phyloP scores from a whole-genome alignment of 768 basidiomycete genomes.

The Podaxis sp. region DNA sequence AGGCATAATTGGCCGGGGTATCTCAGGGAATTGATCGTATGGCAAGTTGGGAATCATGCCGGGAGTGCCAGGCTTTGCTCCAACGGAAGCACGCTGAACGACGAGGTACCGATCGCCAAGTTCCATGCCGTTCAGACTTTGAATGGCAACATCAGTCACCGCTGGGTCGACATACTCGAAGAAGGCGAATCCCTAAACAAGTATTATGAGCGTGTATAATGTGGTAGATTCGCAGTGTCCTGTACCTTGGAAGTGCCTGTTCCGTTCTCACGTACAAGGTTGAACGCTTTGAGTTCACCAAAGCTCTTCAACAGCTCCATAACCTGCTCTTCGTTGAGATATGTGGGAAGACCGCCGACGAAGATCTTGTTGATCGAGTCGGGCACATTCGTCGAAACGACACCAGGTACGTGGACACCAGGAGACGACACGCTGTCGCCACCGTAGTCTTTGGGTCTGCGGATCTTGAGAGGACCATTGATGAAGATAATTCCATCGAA shows the following conservation, averaged over 20 bases:
- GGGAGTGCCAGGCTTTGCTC: slow-evolving; percentile 72
- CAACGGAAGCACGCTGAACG: slow-evolving; percentile 95
- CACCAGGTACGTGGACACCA: slow-evolving; percentile 85
- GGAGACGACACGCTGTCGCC: slow-evolving; percentile 66
- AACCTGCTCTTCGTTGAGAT: slow-evolving; percentile 97
- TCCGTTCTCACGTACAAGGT: slow-evolving; percentile 92
- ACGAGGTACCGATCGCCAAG: slow-evolving; percentile 94
- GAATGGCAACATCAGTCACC: slow-evolving; percentile 94
- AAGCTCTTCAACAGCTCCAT: slow-evolving; percentile 97
- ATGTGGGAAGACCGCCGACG: slow-evolving; percentile 92
- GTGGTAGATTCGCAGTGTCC: slow-evolving; percentile 13
- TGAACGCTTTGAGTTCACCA: slow-evolving; percentile 97
- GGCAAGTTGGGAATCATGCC: slow-evolving; percentile 70
- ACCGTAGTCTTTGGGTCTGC: slow-evolving; percentile 95
- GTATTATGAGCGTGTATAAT: slow-evolving; percentile 9
- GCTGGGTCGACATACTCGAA: slow-evolving; percentile 92
- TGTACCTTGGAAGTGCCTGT: slow-evolving; percentile 84
- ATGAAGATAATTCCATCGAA: slow-evolving; percentile 98
- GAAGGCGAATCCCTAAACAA: slow-evolving; percentile 90
- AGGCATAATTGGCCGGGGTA: slow-evolving; percentile 86
- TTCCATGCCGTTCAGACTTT: slow-evolving; percentile 96
- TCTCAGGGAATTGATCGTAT: slow-evolving; percentile 78
- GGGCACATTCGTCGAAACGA: slow-evolving; percentile 94
- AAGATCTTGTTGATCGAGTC: slow-evolving; percentile 99
- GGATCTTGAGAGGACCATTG: slow-evolving; percentile 94